Conservation (phyloP, 257 asterid genomes). For the Penstemon newberryi region DNA sequence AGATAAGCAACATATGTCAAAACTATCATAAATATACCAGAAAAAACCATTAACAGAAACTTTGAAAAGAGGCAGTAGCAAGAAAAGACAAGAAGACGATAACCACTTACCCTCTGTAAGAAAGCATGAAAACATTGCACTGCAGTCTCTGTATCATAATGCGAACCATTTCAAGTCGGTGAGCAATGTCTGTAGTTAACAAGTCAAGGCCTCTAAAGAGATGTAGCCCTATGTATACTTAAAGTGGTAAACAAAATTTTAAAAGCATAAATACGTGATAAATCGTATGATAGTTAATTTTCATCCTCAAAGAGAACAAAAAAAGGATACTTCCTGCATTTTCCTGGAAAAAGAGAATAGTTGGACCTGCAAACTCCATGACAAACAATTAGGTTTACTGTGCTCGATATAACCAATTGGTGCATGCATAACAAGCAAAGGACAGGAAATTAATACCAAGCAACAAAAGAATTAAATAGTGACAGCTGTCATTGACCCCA, state of each 20-base stretch:
- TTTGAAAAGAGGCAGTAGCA: constrained; percentile 3
- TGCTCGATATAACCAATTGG: not conserved
- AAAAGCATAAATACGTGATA: constrained; percentile 9
- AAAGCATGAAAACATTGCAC: constrained; percentile 99
- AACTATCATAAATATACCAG: constrained; percentile 4
- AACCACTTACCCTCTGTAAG: constrained; percentile 83
- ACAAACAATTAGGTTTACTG: not conserved
- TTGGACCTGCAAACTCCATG: constrained; percentile 66
- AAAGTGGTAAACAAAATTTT: constrained; percentile 3
- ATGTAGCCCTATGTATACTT: constrained; percentile 1
- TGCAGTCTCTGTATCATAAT: constrained; percentile 77
- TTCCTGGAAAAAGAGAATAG: constrained; percentile 97
- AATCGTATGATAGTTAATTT: constrained; percentile 1
- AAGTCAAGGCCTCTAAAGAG: constrained; percentile 54
- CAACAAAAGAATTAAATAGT: not conserved
- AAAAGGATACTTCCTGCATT: constrained; percentile 99
- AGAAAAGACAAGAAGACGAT: constrained; percentile 13
- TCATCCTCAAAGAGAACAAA: constrained; percentile 4
- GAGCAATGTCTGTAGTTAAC: constrained; percentile 77
- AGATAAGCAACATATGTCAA: constrained; percentile 19
- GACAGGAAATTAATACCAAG: not conserved
- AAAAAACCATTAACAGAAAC: constrained; percentile 19
- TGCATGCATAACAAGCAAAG: not conserved
- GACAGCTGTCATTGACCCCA: not conserved
- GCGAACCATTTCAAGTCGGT: constrained; percentile 95